A percentile compares a stretch with the other conserved stretches of the same genome.
Conservation (phyloP, 2,329 filamentous ascomycete genomes). For the Neofusicoccum kwambonambiense region DNA sequence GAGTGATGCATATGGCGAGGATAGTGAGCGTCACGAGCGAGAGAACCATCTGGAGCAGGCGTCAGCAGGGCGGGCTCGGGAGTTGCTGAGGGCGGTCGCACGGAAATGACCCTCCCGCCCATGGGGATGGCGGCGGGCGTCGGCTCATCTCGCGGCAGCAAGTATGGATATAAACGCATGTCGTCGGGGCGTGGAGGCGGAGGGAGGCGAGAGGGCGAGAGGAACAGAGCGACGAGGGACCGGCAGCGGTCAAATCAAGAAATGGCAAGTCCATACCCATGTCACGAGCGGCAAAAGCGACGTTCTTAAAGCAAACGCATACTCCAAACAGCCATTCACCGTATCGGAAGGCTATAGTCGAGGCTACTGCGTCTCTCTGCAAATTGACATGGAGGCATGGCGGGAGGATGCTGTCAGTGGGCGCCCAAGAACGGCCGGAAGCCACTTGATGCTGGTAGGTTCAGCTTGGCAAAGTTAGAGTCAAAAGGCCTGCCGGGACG, state of each 20-base stretch:
- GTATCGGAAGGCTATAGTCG: slow-evolving; percentile 6
- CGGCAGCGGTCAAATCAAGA: not conserved
- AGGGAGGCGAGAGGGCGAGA: not conserved
- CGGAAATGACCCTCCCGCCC: slow-evolving; percentile 26
- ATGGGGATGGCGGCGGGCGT: slow-evolving; percentile 24
- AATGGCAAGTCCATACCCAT: slow-evolving; percentile 7
- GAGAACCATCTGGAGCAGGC: not conserved
- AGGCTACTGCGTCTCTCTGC: not conserved
- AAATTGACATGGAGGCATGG: not conserved
- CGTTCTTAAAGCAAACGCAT: slow-evolving; percentile 2
- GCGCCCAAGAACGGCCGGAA: not conserved
- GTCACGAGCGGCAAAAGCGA: slow-evolving; percentile 1
- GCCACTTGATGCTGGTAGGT: slow-evolving; percentile 4
- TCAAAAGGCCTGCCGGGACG: not conserved
- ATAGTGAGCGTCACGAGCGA: slow-evolving; percentile 9
- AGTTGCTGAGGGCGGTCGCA: not conserved
- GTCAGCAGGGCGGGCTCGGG: not conserved
- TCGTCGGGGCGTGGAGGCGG: not conserved
- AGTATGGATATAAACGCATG: not conserved
- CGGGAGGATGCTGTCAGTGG: not conserved
- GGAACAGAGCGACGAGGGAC: not conserved
- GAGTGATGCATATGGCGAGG: slow-evolving; percentile 22
- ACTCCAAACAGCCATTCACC: not conserved
- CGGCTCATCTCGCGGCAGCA: not conserved
- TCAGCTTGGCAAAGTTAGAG: slow-evolving; percentile 8